Evolutionary conservation across 2,329 filamentous ascomycete genomes (phyloP).

Genomic region (Lachnellula subtilissima): DNA sequence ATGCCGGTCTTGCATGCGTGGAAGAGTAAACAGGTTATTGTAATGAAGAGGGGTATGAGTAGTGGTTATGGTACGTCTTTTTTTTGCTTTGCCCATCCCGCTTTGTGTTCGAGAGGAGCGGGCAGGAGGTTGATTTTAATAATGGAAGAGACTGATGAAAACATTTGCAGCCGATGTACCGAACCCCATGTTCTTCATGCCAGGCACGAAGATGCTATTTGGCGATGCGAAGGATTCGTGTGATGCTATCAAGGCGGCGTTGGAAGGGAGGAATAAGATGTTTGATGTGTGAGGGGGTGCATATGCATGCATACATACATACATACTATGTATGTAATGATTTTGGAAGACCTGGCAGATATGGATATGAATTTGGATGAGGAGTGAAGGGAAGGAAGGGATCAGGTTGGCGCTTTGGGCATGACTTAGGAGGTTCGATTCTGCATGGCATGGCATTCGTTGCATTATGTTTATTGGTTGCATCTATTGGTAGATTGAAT

Average conservation of each 20-base stretch:
- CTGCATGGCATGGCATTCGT: too few species aligned
- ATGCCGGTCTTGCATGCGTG: slow-evolving; percentile 92
- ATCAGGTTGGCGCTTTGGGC: too few species aligned
- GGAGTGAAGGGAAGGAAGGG: too few species aligned
- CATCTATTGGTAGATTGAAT: too few species aligned
- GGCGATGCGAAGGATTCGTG: slow-evolving; percentile 82
- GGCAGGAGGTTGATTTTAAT: too few species aligned
- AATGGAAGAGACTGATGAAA: not conserved
- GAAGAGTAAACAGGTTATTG: slow-evolving; percentile 89
- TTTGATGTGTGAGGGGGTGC: slow-evolving; percentile 18
- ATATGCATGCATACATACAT: too few species aligned
- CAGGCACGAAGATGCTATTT: slow-evolving; percentile 85
- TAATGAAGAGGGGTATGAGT: slow-evolving; percentile 89
- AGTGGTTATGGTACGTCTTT: slow-evolving; percentile 64
- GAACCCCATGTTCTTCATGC: slow-evolving; percentile 93
- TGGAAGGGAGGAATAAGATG: slow-evolving; percentile 21
- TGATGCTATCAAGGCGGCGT: slow-evolving; percentile 45
- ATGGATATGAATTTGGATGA: too few species aligned
- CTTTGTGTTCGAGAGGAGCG: not conserved
- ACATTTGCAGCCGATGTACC: slow-evolving; percentile 62
- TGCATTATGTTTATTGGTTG: too few species aligned
- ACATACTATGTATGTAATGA: too few species aligned
- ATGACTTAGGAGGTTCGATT: too few species aligned
- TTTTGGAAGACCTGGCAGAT: too few species aligned
- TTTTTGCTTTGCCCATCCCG: not conserved